Conservation (phyloP, 2,329 filamentous ascomycete genomes). For the Monilinia fructigena region DNA sequence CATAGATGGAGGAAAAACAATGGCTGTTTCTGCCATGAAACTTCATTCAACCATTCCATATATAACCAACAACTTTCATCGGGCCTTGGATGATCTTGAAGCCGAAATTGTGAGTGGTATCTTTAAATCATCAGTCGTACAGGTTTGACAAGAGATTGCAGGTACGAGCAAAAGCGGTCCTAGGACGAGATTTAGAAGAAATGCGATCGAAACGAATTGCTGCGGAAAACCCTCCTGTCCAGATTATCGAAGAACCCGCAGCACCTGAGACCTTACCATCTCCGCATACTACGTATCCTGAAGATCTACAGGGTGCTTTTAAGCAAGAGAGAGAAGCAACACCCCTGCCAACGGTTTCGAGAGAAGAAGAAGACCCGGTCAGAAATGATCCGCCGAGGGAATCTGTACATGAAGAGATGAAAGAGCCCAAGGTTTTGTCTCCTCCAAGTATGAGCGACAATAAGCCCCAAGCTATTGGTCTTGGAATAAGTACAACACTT, state of each 20-base stretch:
- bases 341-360: neutral
- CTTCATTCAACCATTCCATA: constrained; percentile 35
- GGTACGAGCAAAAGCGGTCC: constrained; percentile 54
- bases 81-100: constrained; percentile 56
- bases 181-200: constrained; percentile 53
- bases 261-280: constrained; percentile 33
- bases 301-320: constrained; percentile 22
- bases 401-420: constrained; percentile 9
- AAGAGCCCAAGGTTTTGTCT: constrained; percentile 25
- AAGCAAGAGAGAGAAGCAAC: constrained; percentile 30
- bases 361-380: constrained; percentile 9
- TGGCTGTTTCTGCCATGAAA: constrained; percentile 35
- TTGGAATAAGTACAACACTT: constrained; percentile 34
- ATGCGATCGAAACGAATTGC: constrained; percentile 36
- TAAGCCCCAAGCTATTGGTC: constrained; percentile 30
- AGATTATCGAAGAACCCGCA: constrained; percentile 24
- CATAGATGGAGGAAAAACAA: constrained; percentile 47
- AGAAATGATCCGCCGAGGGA: constrained; percentile 28
- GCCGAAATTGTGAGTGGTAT: constrained; percentile 52
- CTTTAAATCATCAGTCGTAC: neutral
- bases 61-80: constrained; percentile 44
- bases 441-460: constrained; percentile 30
- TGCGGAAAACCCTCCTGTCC: constrained; percentile 34
- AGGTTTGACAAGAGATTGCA: constrained; percentile 34
- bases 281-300: neutral